phyloP scores from a whole-genome alignment of 164 flowering plant genomes.

The Liriodendron chinense region DNA sequence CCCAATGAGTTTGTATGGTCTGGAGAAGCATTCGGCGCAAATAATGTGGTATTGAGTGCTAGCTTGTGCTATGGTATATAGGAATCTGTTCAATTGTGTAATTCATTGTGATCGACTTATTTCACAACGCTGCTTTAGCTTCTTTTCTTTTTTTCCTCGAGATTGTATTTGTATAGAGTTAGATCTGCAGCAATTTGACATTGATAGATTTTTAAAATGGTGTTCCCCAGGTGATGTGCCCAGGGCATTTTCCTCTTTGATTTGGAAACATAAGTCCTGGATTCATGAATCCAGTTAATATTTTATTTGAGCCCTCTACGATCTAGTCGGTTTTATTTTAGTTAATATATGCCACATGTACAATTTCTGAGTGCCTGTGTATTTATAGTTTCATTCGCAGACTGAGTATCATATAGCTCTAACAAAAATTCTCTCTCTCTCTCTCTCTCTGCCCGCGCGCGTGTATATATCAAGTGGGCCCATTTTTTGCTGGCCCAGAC shows the following conservation, averaged over 20 bases:
- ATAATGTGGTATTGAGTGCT: background rate
- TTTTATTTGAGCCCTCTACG: too few species aligned
- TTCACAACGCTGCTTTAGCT: background rate
- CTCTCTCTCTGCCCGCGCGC: too few species aligned
- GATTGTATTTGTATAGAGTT: background rate
- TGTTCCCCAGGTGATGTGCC: slow-evolving; percentile 48
- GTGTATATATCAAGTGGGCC: too few species aligned
- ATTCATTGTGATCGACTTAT: background rate
- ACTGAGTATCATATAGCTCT: too few species aligned
- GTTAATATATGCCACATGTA: too few species aligned
- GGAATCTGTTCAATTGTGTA: background rate
- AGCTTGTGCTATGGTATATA: background rate
- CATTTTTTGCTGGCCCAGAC: too few species aligned
- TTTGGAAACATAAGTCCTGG: slow-evolving; percentile 22
- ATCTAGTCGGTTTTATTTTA: too few species aligned
- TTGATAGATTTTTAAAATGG: background rate
- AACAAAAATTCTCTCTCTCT: too few species aligned
- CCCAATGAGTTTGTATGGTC: too few species aligned
- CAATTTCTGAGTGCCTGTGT: too few species aligned
- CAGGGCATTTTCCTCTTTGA: slow-evolving; percentile 15
- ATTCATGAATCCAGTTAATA: slow-evolving; percentile 8
- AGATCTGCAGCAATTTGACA: background rate
- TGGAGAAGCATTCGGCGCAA: too few species aligned
- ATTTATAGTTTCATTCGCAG: too few species aligned
- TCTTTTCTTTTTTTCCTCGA: background rate